phyloP scores from a whole-genome alignment of 2,329 filamentous ascomycete genomes.

The Phialophora expanda region DNA sequence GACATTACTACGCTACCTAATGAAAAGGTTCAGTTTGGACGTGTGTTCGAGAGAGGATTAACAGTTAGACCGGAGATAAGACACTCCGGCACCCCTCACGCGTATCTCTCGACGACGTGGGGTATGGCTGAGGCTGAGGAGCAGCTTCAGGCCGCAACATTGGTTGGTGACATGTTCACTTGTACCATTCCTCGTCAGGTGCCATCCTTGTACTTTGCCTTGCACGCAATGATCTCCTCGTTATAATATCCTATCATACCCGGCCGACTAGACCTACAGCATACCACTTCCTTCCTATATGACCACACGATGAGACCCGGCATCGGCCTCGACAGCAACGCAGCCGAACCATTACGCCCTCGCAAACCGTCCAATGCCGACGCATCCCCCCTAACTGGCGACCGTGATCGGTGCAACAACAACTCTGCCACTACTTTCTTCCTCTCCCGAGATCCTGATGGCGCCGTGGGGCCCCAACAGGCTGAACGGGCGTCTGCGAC shows the following conservation, averaged over 20 bases:
- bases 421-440: constrained; percentile 64
- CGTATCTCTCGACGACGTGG: constrained; percentile 14
- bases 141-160: constrained; percentile 24
- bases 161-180: constrained; percentile 17
- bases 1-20: constrained; percentile 21
- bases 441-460: constrained; percentile 59
- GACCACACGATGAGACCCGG: constrained; percentile 42
- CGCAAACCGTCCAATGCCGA: constrained; percentile 45
- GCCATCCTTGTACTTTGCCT: not conserved
- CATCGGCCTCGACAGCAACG: constrained; percentile 44
- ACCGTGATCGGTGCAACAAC: constrained; percentile 34
- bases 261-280: constrained; percentile 4
- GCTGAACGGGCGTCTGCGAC: constrained; percentile 16
- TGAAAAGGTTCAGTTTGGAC: constrained; percentile 5
- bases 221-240: not conserved
- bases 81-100: not conserved
- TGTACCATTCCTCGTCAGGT: constrained; percentile 15
- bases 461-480: constrained; percentile 36
- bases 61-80: constrained; percentile 9
- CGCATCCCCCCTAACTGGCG: constrained; percentile 41
- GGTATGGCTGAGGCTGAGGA: constrained; percentile 19
- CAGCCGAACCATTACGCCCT: constrained; percentile 38
- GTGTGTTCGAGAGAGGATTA: constrained; percentile 1
- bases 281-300: constrained; percentile 44
- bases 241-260: constrained; percentile 1